These are phyloP conservation scores for Fragilaria radians DNA, from an alignment of 108 stramenopile species.

Conservation along the genomic window DNA sequence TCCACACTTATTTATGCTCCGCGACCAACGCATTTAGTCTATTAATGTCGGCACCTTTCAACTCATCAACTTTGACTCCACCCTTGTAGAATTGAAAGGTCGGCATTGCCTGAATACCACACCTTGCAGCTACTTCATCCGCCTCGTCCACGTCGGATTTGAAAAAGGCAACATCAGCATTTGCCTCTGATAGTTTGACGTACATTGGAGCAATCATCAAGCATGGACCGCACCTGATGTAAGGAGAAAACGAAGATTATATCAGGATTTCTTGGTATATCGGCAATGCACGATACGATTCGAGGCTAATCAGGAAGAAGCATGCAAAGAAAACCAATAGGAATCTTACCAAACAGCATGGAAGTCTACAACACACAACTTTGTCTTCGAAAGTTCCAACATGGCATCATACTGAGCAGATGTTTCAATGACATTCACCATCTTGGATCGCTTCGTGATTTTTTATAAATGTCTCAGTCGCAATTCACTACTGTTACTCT, in stretches of 20 bases:
- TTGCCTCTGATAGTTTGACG: constrained; percentile 58
- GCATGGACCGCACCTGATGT: constrained; percentile 63
- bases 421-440: constrained; percentile 38
- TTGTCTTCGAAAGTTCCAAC: constrained; percentile 67
- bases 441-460: constrained; percentile 17
- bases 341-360: constrained; percentile 78
- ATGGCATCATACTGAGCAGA: constrained; percentile 47
- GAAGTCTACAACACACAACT: constrained; percentile 78
- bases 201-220: constrained; percentile 78
- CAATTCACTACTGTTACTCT: not conserved
- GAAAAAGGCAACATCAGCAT: constrained; percentile 56
- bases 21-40: not conserved
- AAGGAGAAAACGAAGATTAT: no score
- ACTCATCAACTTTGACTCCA: constrained; percentile 70
- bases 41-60: constrained; percentile 53
- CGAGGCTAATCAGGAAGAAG: not conserved
- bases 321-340: no score
- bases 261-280: not conserved
- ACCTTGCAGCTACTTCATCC: constrained; percentile 50
- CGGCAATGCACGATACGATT: not conserved
- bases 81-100: constrained; percentile 83
- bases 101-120: constrained; percentile 83
- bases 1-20: not conserved
- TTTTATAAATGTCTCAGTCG: not conserved
- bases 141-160: constrained; percentile 89